Conservation (phyloP, 371 early-diverging fungal species). For the Lichtheimia ramosa region DNA sequence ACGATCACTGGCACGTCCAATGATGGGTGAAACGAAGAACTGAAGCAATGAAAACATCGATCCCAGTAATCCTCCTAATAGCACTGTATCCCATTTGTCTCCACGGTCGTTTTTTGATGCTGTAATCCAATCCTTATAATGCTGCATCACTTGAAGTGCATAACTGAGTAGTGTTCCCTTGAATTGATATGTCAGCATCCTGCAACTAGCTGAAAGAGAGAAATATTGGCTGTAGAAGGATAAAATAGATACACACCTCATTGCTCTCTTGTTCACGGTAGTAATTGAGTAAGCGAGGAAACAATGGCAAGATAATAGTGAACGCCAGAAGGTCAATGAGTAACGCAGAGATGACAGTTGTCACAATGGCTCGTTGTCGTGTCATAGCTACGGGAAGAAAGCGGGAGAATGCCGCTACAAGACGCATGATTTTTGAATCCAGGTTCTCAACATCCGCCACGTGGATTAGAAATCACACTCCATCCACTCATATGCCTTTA, state of each 20-base stretch:
- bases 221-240: neutral
- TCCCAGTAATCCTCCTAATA: slow-evolving; percentile 93
- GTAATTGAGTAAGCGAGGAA: slow-evolving; percentile 72
- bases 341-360: slow-evolving; percentile 69
- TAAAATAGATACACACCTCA: neutral
- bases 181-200: neutral
- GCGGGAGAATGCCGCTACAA: too few relatives aligned
- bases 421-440: too few relatives aligned
- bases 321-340: slow-evolving; percentile 95
- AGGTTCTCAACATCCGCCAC: too few relatives aligned
- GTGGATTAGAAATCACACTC: too few relatives aligned
- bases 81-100: slow-evolving; percentile 79
- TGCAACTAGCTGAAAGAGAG: neutral
- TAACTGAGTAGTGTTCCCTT: slow-evolving; percentile 37
- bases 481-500: too few relatives aligned
- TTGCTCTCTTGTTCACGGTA: slow-evolving; percentile 52
- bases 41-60: slow-evolving; percentile 94
- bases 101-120: slow-evolving; percentile 10
- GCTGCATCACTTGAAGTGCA: slow-evolving; percentile 29
- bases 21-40: slow-evolving; percentile 83
- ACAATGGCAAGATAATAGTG: slow-evolving; percentile 94
- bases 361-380: slow-evolving; percentile 17
- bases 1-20: slow-evolving; percentile 81
- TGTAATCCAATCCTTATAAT: slow-evolving; percentile 36
- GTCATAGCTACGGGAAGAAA: too few relatives aligned